Percentiles rank a stretch among this genome's conserved stretches.
These are phyloP conservation scores for Calonectria pseudoreteaudii DNA, from an alignment of 2,329 filamentous ascomycete species.

Conservation along the genomic window DNA sequence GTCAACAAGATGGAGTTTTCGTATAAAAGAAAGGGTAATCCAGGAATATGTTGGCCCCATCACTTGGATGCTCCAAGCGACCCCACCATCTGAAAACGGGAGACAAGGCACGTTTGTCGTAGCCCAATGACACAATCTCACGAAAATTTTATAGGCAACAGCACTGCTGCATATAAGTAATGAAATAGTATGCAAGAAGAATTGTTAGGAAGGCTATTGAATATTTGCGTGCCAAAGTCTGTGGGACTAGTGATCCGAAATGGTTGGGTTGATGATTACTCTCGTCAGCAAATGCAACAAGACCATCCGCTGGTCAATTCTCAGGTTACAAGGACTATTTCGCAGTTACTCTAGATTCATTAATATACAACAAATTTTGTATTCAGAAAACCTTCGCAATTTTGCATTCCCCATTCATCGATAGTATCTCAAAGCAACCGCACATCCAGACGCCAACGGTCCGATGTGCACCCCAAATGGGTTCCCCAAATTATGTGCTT, in stretches of 20 bases:
- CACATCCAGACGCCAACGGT: not conserved
- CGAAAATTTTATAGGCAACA: not conserved
- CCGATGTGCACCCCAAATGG: not conserved
- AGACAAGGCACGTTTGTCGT: not conserved
- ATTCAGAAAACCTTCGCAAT: not conserved
- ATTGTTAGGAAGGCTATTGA: too few relatives aligned
- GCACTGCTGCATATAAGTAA: not conserved
- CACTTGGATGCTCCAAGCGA: not conserved
- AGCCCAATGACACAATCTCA: not conserved
- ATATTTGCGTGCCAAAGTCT: not conserved
- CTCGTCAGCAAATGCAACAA: not conserved
- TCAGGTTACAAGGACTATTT: not conserved
- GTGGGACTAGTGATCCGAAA: not conserved
- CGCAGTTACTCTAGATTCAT: not conserved
- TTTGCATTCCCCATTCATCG: not conserved
- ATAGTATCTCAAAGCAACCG: not conserved
- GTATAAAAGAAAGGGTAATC: not conserved
- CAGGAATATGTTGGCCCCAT: not conserved
- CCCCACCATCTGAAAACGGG: not conserved
- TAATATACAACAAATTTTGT: not conserved
- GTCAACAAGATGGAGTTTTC: not conserved
- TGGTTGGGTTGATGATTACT: not conserved
- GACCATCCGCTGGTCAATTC: not conserved
- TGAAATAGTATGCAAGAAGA: not conserved
- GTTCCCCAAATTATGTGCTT: not conserved